Evolutionary conservation across 1,284 basidiomycete genomes (phyloP).

Genomic region (Pyrrhoderma lamaoense): DNA sequence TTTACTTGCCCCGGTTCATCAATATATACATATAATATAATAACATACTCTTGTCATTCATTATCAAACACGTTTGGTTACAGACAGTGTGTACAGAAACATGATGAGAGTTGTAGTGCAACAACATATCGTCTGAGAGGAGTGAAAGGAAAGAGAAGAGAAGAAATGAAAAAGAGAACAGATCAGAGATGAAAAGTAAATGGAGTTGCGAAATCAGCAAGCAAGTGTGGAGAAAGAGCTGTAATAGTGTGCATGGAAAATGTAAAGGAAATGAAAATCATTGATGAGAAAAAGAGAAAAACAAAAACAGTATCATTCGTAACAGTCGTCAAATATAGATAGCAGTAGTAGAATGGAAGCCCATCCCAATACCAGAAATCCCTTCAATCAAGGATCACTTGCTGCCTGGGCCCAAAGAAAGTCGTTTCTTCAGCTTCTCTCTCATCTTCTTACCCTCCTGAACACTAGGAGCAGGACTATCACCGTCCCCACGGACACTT

Average conservation of each 20-base stretch:
- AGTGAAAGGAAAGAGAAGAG: constrained; percentile 7
- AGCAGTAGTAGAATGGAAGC: not conserved
- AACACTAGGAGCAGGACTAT: constrained; percentile 45
- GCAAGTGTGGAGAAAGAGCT: not conserved
- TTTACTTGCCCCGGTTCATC: no score
- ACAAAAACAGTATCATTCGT: not conserved
- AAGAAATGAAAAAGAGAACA: constrained; percentile 6
- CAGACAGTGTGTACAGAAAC: not conserved
- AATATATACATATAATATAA: no score
- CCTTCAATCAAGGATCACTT: no score
- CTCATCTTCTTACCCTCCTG: constrained; percentile 30
- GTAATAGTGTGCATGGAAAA: not conserved
- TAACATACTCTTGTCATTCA: no score
- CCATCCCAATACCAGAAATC: no score
- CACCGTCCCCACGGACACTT: constrained; percentile 29
- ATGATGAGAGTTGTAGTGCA: not conserved
- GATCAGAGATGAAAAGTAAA: not conserved
- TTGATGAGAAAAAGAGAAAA: not conserved
- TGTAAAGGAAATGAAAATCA: not conserved
- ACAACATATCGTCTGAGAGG: constrained; percentile 1
- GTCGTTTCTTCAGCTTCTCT: constrained; percentile 32
- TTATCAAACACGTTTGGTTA: not conserved
- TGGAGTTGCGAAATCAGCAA: not conserved
- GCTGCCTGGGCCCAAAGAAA: constrained; percentile 28
- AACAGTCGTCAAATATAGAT: constrained; percentile 5